Percentiles rank a stretch among this genome's conserved stretches.
phyloP scores from a whole-genome alignment of 768 basidiomycete species.

The Boletus bicolor region DNA sequence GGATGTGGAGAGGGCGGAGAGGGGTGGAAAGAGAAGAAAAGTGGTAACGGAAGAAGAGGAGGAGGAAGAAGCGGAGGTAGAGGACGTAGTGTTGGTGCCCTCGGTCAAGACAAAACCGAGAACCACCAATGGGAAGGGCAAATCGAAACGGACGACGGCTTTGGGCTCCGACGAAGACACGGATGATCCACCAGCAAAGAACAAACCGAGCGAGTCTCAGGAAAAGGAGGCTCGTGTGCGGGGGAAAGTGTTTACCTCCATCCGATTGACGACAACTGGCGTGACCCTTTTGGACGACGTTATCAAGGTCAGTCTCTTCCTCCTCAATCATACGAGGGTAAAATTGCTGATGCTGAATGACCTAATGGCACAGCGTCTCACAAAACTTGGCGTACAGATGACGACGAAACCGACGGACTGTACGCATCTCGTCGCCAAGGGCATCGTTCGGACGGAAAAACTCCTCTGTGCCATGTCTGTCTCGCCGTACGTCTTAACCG shows the following conservation, averaged over 20 bases:
- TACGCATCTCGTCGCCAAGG: slow-evolving; percentile 73
- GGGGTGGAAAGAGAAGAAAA: slow-evolving; percentile 18
- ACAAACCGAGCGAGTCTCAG: not conserved
- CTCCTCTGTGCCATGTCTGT: slow-evolving; percentile 73
- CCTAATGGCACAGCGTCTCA: slow-evolving; percentile 44
- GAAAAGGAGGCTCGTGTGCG: slow-evolving; percentile 13
- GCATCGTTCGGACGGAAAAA: slow-evolving; percentile 81
- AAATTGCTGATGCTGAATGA: not conserved
- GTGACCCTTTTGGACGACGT: slow-evolving; percentile 55
- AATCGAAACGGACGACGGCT: not conserved
- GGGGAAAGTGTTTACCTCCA: slow-evolving; percentile 1
- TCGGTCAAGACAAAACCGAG: slow-evolving; percentile 15
- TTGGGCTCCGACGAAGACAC: slow-evolving; percentile 6
- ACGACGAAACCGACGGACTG: slow-evolving; percentile 61
- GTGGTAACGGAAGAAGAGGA: slow-evolving; percentile 16
- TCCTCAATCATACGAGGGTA: not conserved
- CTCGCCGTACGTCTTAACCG: slow-evolving; percentile 59
- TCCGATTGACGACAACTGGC: slow-evolving; percentile 69
- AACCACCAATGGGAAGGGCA: slow-evolving; percentile 6
- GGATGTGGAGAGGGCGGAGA: slow-evolving; percentile 20
- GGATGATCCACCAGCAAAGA: not conserved
- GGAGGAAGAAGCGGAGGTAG: slow-evolving; percentile 27
- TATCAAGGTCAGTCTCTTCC: slow-evolving; percentile 45
- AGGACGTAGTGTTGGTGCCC: slow-evolving; percentile 11
- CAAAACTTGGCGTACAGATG: slow-evolving; percentile 63